Percentiles rank a stretch among this genome's conserved stretches.
phyloP scores from a whole-genome alignment of 495 filamentous ascomycete species.

The Aspergillus cavernicola region DNA sequence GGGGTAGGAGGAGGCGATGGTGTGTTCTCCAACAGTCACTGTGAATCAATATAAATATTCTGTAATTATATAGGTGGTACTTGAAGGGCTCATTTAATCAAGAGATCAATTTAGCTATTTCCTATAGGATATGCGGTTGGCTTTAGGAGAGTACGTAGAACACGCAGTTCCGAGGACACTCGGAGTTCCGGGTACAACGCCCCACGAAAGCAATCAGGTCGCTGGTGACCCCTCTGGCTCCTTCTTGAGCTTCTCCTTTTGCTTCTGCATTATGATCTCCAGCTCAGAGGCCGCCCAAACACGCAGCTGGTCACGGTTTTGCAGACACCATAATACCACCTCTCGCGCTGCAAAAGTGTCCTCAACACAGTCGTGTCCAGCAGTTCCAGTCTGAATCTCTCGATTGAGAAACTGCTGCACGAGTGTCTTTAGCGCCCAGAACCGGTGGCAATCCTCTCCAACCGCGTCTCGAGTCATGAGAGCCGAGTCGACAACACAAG shows the following conservation, averaged over 20 bases:
- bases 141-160: too few species aligned
- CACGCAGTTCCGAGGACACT: too few species aligned
- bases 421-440: slow-evolving; percentile 25
- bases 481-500: slow-evolving; percentile 33
- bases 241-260: background rate
- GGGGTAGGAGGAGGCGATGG: too few species aligned
- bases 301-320: background rate
- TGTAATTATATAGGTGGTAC: too few species aligned
- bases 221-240: too few species aligned
- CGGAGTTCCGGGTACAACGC: too few species aligned
- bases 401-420: slow-evolving; percentile 19
- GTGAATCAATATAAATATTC: too few species aligned
- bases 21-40: too few species aligned
- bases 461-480: slow-evolving; percentile 20
- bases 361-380: slow-evolving; percentile 28
- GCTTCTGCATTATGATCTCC: background rate
- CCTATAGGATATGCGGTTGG: too few species aligned
- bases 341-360: slow-evolving; percentile 3
- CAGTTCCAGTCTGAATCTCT: slow-evolving; percentile 23
- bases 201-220: too few species aligned
- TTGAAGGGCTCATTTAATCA: too few species aligned
- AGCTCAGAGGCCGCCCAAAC: background rate
- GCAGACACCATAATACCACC: background rate
- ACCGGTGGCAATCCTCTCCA: background rate
- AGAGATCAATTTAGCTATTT: too few species aligned